These are phyloP conservation scores for Phialemonium atrogriseum DNA, from an alignment of 2,329 filamentous ascomycete species.

Conservation along the genomic window DNA sequence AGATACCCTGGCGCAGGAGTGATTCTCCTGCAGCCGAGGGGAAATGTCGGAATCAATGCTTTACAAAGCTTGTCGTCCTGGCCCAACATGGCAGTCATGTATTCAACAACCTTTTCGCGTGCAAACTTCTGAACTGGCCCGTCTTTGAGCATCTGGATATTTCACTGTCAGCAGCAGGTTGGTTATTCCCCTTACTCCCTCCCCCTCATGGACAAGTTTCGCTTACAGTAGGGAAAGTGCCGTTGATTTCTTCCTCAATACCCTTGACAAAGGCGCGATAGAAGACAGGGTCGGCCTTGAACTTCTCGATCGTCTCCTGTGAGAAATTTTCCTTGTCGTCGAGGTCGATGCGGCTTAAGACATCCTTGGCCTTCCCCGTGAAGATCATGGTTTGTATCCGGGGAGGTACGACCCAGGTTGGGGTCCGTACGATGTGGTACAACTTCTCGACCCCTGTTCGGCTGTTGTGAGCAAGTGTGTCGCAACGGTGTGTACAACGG, in stretches of 20 bases:
- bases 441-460: conserved; percentile 26
- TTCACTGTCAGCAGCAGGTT: no score
- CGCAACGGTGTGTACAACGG: neutral
- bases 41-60: conserved; percentile 40
- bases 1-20: conserved; percentile 44
- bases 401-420: conserved; percentile 31
- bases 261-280: conserved; percentile 38
- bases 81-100: conserved; percentile 39
- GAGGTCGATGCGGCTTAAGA: conserved; percentile 30
- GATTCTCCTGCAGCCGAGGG: conserved; percentile 38
- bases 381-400: conserved; percentile 26
- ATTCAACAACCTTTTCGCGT: conserved; percentile 30
- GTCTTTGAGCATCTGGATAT: conserved; percentile 30
- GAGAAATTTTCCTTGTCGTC: conserved; percentile 34
- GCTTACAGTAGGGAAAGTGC: conserved; percentile 32
- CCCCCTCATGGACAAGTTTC: conserved; percentile 1
- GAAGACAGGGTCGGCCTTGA: conserved; percentile 34
- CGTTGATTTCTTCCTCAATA: conserved; percentile 36
- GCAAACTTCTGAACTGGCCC: conserved; percentile 32
- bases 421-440: conserved; percentile 30
- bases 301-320: conserved; percentile 34
- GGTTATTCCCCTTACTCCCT: conserved; percentile 2
- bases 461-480: conserved; percentile 8
- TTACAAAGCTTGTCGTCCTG: conserved; percentile 41
- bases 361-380: conserved; percentile 26